Conservation (phyloP, 2,329 filamentous ascomycete species). For the Trichoderma brevicompactum region DNA sequence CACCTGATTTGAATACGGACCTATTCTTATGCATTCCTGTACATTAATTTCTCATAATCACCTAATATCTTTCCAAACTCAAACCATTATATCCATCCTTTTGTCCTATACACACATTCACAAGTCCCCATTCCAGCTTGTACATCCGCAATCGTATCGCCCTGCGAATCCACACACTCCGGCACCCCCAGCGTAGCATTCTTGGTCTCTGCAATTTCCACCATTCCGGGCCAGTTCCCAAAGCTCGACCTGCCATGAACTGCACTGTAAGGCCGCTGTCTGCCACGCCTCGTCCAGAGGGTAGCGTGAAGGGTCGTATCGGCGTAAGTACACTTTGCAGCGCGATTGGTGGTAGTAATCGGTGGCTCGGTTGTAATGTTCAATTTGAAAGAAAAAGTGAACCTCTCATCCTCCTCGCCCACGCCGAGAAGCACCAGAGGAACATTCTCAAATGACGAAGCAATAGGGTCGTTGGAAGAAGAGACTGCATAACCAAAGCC, state of each 20-base stretch:
- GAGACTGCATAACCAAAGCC: conserved; percentile 57
- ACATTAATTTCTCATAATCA: neutral
- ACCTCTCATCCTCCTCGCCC: conserved; percentile 56
- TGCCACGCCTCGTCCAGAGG: conserved; percentile 59
- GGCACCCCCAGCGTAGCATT: conserved; percentile 45
- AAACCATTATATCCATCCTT: neutral
- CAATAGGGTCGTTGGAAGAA: conserved; percentile 59
- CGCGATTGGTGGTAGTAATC: conserved; percentile 48
- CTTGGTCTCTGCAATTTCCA: conserved; percentile 59
- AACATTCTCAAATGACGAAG: conserved; percentile 58
- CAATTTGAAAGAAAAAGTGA: conserved; percentile 60
- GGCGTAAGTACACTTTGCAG: conserved; percentile 62
- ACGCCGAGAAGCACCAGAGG: conserved; percentile 54
- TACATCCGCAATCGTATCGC: conserved; percentile 44
- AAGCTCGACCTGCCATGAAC: neutral
- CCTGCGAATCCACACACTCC: conserved; percentile 53
- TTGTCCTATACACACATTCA: conserved; percentile 43
- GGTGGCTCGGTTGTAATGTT: conserved; percentile 58
- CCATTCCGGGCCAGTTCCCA: conserved; percentile 59
- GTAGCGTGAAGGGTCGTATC: conserved; percentile 59
- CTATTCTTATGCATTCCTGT: neutral
- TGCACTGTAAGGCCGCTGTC: neutral
- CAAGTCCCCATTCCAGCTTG: conserved; percentile 45
- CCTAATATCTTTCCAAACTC: neutral
- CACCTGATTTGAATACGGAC: no score